Conservation (phyloP, 177 flowering plant species). For the Tripterygium wilfordii region DNA sequence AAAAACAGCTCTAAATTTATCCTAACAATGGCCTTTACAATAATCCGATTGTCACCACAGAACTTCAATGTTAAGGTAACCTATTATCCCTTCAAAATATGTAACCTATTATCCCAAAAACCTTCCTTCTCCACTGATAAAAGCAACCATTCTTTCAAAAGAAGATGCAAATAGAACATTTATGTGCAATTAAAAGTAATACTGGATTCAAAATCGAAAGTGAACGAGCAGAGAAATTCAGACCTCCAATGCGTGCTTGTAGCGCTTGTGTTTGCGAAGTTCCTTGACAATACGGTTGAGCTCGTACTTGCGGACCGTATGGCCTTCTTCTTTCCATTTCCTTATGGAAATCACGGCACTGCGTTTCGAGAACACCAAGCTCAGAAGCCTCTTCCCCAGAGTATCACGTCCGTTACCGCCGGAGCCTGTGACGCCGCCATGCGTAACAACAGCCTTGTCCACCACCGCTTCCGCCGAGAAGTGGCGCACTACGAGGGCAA, state of each 20-base stretch:
- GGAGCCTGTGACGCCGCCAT: slow-evolving; percentile 1
- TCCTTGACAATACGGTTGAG: slow-evolving; percentile 71
- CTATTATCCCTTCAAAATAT: too few species aligned
- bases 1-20: too few species aligned
- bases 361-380: slow-evolving; percentile 52
- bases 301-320: slow-evolving; percentile 57
- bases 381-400: slow-evolving; percentile 55
- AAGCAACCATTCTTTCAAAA: too few species aligned
- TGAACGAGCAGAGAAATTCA: not conserved
- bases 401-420: slow-evolving; percentile 36
- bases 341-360: slow-evolving; percentile 57
- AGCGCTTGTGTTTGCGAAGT: slow-evolving; percentile 70
- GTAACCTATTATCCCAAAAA: too few species aligned
- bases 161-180: too few species aligned
- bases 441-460: not conserved
- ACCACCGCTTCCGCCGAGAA: slow-evolving; percentile 27
- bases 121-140: too few species aligned
- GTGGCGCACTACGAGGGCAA: slow-evolving; percentile 18
- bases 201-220: not conserved
- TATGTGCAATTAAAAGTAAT: too few species aligned
- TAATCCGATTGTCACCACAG: too few species aligned
- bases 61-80: too few species aligned
- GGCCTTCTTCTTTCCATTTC: slow-evolving; percentile 81
- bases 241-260: slow-evolving; percentile 86
- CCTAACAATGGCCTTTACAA: too few species aligned